Conservation (phyloP, 306 rosid genomes). For the Sindora glabra region DNA sequence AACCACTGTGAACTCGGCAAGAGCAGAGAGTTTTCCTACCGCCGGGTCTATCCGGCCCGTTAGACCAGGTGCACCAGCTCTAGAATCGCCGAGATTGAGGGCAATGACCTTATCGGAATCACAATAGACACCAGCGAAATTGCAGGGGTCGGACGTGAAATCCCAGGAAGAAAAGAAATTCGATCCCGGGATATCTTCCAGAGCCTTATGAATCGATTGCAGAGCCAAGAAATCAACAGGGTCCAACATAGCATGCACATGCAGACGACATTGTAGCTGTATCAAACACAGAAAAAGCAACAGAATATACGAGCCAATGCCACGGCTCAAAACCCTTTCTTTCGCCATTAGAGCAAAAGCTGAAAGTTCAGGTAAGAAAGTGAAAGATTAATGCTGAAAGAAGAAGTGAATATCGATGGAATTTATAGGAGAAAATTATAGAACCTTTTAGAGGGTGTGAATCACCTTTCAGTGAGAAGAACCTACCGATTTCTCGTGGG, state of each 20-base stretch:
- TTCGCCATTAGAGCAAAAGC: constrained; percentile 37
- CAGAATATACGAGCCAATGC: constrained; percentile 1
- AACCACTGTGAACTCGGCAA: constrained; percentile 78
- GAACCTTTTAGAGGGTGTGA: constrained; percentile 4
- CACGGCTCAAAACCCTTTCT: not conserved
- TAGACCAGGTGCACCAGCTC: constrained; percentile 80
- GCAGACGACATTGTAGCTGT: constrained; percentile 17
- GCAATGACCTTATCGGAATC: constrained; percentile 67
- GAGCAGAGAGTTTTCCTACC: constrained; percentile 63
- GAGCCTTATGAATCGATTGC: constrained; percentile 67
- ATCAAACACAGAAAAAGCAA: constrained; percentile 22
- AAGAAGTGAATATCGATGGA: not conserved
- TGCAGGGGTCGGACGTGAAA: constrained; percentile 92
- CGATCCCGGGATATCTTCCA: constrained; percentile 79
- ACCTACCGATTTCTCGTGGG: constrained; percentile 45
- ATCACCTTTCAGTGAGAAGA: constrained; percentile 36
- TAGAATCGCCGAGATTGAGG: constrained; percentile 90
- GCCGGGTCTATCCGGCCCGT: constrained; percentile 71
- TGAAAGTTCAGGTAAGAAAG: not conserved
- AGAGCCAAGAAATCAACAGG: constrained; percentile 85
- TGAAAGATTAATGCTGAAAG: not conserved
- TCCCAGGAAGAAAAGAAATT: constrained; percentile 84
- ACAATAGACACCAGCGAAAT: constrained; percentile 84
- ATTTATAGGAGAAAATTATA: constrained; percentile 16
- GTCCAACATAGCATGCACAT: constrained; percentile 56